Base-by-base conservation (phyloP, 2,329 filamentous ascomycete species). In the Curvularia eragrostidis region DNA sequence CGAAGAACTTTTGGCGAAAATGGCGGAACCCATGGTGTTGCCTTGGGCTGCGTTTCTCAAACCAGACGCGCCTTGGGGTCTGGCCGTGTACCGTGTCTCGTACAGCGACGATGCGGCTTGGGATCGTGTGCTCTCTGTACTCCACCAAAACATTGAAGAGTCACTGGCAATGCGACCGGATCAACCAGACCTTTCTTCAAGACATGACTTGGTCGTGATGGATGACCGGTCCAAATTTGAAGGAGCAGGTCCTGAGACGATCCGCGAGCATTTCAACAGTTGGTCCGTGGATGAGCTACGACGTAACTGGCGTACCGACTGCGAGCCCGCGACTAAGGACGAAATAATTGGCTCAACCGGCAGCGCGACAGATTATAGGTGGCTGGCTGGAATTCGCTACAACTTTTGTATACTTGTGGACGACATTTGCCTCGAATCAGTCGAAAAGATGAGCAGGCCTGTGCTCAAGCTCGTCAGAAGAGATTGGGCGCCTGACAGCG, bases 101-200 rank as follows among this genome's bases (percentile, higher is more conserved):
- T 51, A 51, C 48, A 43, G 30, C 28, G 38, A 51, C 48, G 38
- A 51, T 43, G 38, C 38, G 48, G 48, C 38, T 51, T 51, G 39
- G 48, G 18, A 43, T 51, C 48, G 38, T 51, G 23, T 51, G 18
- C 48, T 34, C 38, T 51, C 38, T 34, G 38, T 51, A 26, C 38
- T 51, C 38, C 26, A 26, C 38, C 38, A 15, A 24, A 18, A 51
- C 13, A 43, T 43, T 42, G 38, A 51, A 26, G 28, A 38, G 30
- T 34, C 38, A 43, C 18, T 43, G 15, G 26, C 19, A 34, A 32
- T 34, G 15, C 41, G 21, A 24, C 19, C 23, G 26, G 38, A 9
- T 51, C 48, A 51, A 34, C 26, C 39, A 36, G 48, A 23, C 39
- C 18, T 51, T 43, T 26, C 21, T 12, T 30, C 39, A 34, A 51